Percentiles rank a stretch among this genome's conserved stretches.
phyloP scores from a whole-genome alignment of 768 basidiomycete genomes.

The Artomyces pyxidatus region DNA sequence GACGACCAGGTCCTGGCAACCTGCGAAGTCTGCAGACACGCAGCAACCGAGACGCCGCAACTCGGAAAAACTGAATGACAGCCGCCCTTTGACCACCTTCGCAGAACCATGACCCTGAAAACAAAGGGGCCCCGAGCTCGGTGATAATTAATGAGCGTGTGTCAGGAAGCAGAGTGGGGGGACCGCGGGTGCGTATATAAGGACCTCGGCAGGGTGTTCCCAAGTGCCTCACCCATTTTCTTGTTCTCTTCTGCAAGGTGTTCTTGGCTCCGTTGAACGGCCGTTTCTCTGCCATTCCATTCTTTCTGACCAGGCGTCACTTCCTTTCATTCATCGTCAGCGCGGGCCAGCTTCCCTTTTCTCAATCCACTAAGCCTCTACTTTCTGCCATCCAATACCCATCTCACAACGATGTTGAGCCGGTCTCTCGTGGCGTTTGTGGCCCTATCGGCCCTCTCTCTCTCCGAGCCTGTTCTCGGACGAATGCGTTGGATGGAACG shows the following conservation, averaged over 20 bases:
- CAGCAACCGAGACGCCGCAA: too few relatives aligned
- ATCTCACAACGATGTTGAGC: slow-evolving; percentile 7
- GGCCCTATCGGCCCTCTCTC: slow-evolving; percentile 15
- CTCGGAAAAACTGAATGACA: too few relatives aligned
- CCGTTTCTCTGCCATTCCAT: slow-evolving; percentile 24
- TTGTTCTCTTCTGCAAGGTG: slow-evolving; percentile 17
- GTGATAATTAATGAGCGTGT: too few relatives aligned
- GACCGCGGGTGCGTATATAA: too few relatives aligned
- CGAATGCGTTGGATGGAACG: slow-evolving; percentile 43
- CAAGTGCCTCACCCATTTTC: slow-evolving; percentile 9
- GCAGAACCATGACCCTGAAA: too few relatives aligned
- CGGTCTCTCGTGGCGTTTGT: slow-evolving; percentile 13
- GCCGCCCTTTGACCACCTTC: too few relatives aligned
- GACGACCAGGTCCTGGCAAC: too few relatives aligned
- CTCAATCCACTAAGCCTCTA: slow-evolving; percentile 9
- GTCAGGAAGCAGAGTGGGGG: too few relatives aligned
- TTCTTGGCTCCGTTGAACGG: slow-evolving; percentile 36
- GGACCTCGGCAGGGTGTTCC: too few relatives aligned
- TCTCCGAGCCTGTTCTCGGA: slow-evolving; percentile 19
- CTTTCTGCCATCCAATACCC: neutral
- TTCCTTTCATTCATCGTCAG: slow-evolving; percentile 15
- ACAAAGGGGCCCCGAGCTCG: too few relatives aligned
- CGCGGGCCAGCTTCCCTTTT: slow-evolving; percentile 21
- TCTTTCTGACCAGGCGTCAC: slow-evolving; percentile 41
- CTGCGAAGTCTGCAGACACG: too few relatives aligned